Conservation (phyloP, 225 moss, liverwort and hornwort genomes). For the Sphagnum tenellum region DNA sequence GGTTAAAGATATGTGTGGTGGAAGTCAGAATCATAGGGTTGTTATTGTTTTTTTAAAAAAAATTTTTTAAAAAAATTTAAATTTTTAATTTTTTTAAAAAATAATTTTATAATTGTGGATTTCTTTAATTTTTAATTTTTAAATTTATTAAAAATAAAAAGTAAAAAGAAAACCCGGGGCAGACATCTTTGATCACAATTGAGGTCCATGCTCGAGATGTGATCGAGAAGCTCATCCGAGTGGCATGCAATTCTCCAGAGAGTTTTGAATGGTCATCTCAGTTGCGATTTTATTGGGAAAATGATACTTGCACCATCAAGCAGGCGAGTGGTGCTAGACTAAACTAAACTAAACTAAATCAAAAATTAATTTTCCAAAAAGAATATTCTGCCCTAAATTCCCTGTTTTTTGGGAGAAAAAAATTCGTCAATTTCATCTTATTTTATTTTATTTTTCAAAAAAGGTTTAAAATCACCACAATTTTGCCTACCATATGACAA, state of each 20-base stretch:
- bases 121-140: too few relatives aligned
- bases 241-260: conserved; percentile 62
- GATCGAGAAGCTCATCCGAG: conserved; percentile 58
- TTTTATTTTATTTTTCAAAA: too few relatives aligned
- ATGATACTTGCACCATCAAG: conserved; percentile 59
- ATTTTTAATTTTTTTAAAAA: too few relatives aligned
- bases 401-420: too few relatives aligned
- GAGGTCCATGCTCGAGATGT: conserved; percentile 86
- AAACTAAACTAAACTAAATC: background rate
- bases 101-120: too few relatives aligned
- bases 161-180: conserved; percentile 1
- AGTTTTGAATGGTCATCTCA: conserved; percentile 88
- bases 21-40: too few relatives aligned
- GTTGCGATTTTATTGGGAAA: conserved; percentile 75
- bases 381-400: background rate
- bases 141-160: too few relatives aligned
- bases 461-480: background rate
- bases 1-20: too few relatives aligned
- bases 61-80: too few relatives aligned
- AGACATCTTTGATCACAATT: conserved; percentile 86
- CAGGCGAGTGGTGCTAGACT: conserved; percentile 26
- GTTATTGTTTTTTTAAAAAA: too few relatives aligned
- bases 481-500: background rate
- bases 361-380: background rate
- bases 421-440: too few relatives aligned